Evolutionary conservation across 352 stramenopile genomes (phyloP).

Genomic region (Globisporangium camurandrum): DNA sequence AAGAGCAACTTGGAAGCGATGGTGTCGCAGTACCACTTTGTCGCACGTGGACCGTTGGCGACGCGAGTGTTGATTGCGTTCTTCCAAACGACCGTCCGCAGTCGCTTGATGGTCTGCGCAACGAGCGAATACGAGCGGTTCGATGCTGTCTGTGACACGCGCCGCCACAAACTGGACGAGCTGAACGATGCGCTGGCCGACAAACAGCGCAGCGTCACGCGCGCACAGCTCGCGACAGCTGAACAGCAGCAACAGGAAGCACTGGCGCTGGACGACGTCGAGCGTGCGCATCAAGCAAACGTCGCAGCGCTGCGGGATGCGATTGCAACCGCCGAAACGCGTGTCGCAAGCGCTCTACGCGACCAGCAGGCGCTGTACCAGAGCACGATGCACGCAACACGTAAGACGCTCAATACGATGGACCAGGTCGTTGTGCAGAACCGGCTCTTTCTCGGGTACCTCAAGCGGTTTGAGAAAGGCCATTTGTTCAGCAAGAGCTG

Average conservation of each 20-base stretch:
- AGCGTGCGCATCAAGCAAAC: conserved; percentile 33
- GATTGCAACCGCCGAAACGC: conserved; percentile 27
- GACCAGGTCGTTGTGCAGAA: conserved; percentile 61
- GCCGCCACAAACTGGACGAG: conserved; percentile 37
- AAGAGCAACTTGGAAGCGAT: conserved; percentile 74
- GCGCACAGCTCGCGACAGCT: conserved; percentile 35
- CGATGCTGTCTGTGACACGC: conserved; percentile 34
- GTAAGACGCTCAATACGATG: conserved; percentile 70
- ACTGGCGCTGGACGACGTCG: conserved; percentile 35
- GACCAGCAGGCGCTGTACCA: conserved; percentile 67
- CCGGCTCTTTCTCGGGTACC: conserved; percentile 55
- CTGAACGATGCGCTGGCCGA: conserved; percentile 39
- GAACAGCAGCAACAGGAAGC: conserved; percentile 45
- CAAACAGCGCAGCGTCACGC: conserved; percentile 36
- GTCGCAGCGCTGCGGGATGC: conserved; percentile 26
- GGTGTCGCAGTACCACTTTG: conserved; percentile 73
- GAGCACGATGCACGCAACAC: conserved; percentile 69
- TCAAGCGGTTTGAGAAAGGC: conserved; percentile 71
- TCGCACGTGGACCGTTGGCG: conserved; percentile 45
- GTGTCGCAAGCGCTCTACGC: conserved; percentile 38
- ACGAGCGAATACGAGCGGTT: conserved; percentile 63
- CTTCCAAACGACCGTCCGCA: conserved; percentile 43
- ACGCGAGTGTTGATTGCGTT: conserved; percentile 48
- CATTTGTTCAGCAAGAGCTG: conserved; percentile 66
- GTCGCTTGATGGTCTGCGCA: conserved; percentile 32